These are phyloP conservation scores for Castanea mollissima DNA, from an alignment of 306 rosid species.

Conservation along the genomic window DNA sequence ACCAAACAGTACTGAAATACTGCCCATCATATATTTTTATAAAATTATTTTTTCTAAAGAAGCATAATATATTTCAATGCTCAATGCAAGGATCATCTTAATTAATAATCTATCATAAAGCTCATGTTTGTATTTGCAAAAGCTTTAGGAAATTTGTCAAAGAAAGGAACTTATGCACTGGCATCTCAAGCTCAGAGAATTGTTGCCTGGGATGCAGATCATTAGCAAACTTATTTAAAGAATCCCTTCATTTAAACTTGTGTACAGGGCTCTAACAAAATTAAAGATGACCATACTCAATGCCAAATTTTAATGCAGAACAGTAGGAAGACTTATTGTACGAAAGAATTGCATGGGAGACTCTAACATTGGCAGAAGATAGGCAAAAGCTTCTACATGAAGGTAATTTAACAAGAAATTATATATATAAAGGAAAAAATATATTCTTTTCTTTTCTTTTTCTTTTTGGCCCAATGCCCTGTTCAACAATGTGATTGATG, in stretches of 20 bases:
- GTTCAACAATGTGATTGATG: background rate
- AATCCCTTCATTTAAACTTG: background rate
- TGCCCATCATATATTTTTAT: background rate
- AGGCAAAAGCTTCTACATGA: too few species aligned
- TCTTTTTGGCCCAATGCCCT: background rate
- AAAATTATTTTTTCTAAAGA: background rate
- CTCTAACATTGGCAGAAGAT: too few species aligned
- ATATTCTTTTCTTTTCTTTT: background rate
- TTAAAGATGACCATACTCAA: background rate
- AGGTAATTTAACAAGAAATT: background rate
- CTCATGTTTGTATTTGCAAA: background rate
- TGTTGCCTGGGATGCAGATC: background rate
- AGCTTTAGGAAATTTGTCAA: background rate
- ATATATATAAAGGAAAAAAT: background rate
- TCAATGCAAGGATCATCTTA: background rate
- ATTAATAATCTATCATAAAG: background rate
- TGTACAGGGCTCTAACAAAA: background rate
- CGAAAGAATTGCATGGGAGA: too few species aligned
- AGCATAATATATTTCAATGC: background rate
- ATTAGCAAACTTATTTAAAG: background rate
- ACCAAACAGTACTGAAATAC: background rate
- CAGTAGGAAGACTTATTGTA: background rate
- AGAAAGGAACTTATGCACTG: background rate
- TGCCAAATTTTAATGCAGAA: background rate
- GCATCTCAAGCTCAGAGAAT: background rate